phyloP scores from a whole-genome alignment of 768 basidiomycete species.

The Pleurotus eryngii region DNA sequence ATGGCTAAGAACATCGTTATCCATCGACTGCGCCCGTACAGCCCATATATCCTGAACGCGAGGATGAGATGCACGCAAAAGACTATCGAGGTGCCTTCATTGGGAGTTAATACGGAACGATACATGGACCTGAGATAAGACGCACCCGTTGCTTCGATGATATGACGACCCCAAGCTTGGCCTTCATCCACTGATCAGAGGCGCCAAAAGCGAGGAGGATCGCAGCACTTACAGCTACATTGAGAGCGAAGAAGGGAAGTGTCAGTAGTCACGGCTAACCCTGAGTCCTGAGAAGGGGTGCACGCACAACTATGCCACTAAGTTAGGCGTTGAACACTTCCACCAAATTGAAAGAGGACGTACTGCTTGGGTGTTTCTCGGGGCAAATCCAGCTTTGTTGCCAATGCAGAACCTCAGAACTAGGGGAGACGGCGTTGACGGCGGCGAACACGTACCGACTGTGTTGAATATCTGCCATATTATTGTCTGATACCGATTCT shows the following conservation, averaged over 20 bases:
- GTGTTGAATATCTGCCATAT: constrained; percentile 4
- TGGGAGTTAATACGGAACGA: too few species aligned
- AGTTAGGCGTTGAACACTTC: too few species aligned
- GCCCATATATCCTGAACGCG: constrained; percentile 3
- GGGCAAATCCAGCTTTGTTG: background rate
- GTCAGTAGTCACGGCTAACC: background rate
- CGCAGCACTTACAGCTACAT: background rate
- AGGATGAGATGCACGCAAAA: constrained; percentile 5
- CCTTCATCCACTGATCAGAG: background rate
- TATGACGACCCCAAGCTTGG: constrained; percentile 1
- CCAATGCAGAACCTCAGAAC: too few species aligned
- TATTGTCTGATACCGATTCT: constrained; percentile 4
- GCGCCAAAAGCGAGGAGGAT: background rate
- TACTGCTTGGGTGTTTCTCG: background rate
- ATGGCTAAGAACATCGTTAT: background rate
- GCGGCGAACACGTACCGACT: background rate
- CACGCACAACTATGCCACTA: too few species aligned
- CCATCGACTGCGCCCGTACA: background rate
- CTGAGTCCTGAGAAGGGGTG: too few species aligned
- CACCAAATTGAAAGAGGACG: background rate
- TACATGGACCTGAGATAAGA: background rate
- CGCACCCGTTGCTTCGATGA: background rate
- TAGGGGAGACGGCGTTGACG: background rate
- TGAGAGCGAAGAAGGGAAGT: background rate
- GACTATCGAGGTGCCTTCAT: background rate